Percentiles rank a stretch among this genome's conserved stretches.
phyloP scores from a whole-genome alignment of 176 grass and related monocot genomes.

The Triticum timopheevii region DNA sequence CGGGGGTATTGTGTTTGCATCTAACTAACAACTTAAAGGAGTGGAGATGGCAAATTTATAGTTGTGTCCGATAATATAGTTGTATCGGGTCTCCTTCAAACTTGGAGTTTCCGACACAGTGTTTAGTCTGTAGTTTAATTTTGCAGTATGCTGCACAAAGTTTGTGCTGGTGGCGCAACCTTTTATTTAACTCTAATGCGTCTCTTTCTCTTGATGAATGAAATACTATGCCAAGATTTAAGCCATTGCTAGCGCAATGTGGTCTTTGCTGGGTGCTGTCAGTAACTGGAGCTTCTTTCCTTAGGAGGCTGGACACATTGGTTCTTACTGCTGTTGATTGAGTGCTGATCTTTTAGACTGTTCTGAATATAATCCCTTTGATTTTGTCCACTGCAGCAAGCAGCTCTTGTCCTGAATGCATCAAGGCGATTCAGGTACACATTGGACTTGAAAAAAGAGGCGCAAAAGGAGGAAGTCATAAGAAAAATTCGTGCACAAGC shows the following conservation, averaged over 20 bases:
- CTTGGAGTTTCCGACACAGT: no score
- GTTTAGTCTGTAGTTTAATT: no score
- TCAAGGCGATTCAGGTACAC: conserved; percentile 94
- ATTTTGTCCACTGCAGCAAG: conserved; percentile 51
- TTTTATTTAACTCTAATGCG: no score
- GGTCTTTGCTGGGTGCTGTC: background rate
- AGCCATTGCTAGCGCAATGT: background rate
- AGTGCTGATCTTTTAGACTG: background rate
- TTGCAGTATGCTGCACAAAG: no score
- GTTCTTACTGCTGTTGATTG: background rate
- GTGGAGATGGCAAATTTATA: background rate
- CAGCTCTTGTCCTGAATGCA: conserved; percentile 84
- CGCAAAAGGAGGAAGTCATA: conserved; percentile 66
- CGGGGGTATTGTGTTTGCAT: background rate
- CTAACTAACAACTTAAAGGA: background rate
- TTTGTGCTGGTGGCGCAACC: no score
- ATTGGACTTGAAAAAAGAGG: conserved; percentile 81
- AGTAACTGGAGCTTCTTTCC: background rate
- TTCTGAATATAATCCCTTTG: background rate
- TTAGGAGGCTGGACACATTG: background rate
- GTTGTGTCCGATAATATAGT: no score
- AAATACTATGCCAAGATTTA: no score
- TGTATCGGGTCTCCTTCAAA: no score
- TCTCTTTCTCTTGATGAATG: no score
- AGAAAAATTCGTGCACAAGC: conserved; percentile 87